Evolutionary conservation across 2,329 filamentous ascomycete genomes (phyloP), one percentile per base, ranked within the genome.

Genomic region (Escovopsis sp.): DNA sequence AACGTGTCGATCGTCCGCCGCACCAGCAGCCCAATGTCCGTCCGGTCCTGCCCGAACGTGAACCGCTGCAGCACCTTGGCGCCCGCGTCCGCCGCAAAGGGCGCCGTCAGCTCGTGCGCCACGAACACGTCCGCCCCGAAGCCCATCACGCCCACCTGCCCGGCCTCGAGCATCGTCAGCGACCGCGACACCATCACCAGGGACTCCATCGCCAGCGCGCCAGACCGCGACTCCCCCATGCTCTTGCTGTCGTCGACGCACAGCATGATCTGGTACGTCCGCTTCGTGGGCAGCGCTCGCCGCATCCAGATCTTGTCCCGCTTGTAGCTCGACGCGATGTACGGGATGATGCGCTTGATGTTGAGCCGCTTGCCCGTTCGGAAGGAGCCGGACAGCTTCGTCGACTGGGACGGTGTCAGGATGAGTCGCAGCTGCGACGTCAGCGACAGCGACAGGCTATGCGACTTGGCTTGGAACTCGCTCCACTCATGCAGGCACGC

Each of bases 221-320:
- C 81, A 9, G 80, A 80, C 17, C 71, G 75, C 2, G 67, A 67
- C 52, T 94, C 86, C 13, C 82, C 78, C 90, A 99, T 99, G 40
- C 78, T 86, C 56, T 82, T 83, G 49, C 80, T 88, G 63, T 98
- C 90, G 56, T 99, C 90, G 27, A 99, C 85, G 27, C 90, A 92
- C 34, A 99, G 79, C 63, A 98, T 76, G 56, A 98, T 92, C 58
- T 99, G 92, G 60, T 98, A 98, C 38, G 79, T 80, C 28, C 92
- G 80, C 61, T 96, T 96, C 27, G 79, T 88, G 1, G 92, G 92
- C 34, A 94, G 76, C 25, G 76, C 79, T 37, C 92, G 77, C 12
- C 92, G 81, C 79, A 98, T 93, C 90, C 90, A 99, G 60, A 99
- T 99, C 68, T 98, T 98, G 71, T 99, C 90, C 41, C 90, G 83